Percentiles rank a stretch among this genome's conserved stretches.
Conservation (phyloP, 768 basidiomycete genomes). For the Mycena filopes region DNA sequence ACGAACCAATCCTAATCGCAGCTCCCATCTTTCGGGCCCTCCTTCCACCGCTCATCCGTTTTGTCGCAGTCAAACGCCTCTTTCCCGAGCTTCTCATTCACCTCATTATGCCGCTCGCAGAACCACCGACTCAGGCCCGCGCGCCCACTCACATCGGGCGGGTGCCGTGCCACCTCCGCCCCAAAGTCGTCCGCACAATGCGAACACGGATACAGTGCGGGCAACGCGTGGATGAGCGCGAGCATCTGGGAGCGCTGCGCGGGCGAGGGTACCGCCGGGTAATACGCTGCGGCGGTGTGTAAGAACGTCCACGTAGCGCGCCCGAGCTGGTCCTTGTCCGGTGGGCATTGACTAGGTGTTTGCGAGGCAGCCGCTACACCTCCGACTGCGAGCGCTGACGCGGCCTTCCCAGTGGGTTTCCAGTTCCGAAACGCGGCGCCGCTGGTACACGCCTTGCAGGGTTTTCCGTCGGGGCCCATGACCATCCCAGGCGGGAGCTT, state of each 20-base stretch:
- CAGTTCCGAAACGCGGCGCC: constrained; percentile 72
- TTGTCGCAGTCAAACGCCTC: constrained; percentile 82
- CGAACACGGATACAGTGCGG: constrained; percentile 87
- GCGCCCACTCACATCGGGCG: constrained; percentile 84
- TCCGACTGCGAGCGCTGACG: constrained; percentile 33
- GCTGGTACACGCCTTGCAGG: constrained; percentile 88
- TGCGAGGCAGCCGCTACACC: constrained; percentile 46
- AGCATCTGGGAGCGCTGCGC: constrained; percentile 88
- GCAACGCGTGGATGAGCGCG: constrained; percentile 78
- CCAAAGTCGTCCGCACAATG: constrained; percentile 91
- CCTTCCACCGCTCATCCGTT: constrained; percentile 91
- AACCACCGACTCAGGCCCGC: constrained; percentile 83
- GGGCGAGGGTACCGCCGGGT: constrained; percentile 81
- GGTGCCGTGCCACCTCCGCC: constrained; percentile 68
- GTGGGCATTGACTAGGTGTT: constrained; percentile 66
- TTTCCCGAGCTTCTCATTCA: constrained; percentile 90
- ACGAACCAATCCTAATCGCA: constrained; percentile 70
- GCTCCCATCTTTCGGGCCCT: constrained; percentile 87
- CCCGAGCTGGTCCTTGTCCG: constrained; percentile 90
- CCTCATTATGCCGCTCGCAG: constrained; percentile 93
- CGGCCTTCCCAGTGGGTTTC: constrained; percentile 34
- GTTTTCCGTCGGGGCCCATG: constrained; percentile 95
- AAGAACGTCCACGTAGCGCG: constrained; percentile 97
- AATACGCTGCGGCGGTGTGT: constrained; percentile 95
- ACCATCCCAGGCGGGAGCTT: constrained; percentile 83